Conservation (phyloP, 1,284 basidiomycete genomes). For the Moesziomyces sp. region DNA sequence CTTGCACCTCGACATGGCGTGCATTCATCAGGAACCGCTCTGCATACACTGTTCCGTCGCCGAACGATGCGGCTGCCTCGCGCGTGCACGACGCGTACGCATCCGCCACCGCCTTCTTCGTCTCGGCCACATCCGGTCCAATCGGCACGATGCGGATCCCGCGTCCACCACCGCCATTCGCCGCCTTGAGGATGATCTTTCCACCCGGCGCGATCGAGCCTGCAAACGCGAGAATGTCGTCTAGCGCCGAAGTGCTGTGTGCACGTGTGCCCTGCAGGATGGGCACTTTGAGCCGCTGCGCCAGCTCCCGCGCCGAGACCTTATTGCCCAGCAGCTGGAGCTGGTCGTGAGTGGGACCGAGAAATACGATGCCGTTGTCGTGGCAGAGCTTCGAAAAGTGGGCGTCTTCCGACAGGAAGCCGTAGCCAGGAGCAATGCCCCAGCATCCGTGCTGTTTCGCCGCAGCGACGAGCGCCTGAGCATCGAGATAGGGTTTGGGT, state of each 20-base stretch:
- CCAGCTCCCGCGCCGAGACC: slow-evolving; percentile 21
- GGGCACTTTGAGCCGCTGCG: slow-evolving; percentile 9
- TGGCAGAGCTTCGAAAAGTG: slow-evolving; percentile 31
- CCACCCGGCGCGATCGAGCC: background rate
- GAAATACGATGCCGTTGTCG: slow-evolving; percentile 14
- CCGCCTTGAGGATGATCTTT: slow-evolving; percentile 45
- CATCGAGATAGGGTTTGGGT: slow-evolving; percentile 50
- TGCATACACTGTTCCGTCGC: slow-evolving; percentile 35
- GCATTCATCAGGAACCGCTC: slow-evolving; percentile 39
- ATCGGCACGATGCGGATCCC: slow-evolving; percentile 37
- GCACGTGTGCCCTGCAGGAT: slow-evolving; percentile 21
- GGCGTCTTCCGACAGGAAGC: slow-evolving; percentile 36
- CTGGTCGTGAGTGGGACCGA: slow-evolving; percentile 24
- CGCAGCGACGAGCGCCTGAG: slow-evolving; percentile 70
- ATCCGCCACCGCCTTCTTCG: slow-evolving; percentile 1
- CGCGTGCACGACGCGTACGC: slow-evolving; percentile 35
- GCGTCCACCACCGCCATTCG: slow-evolving; percentile 43
- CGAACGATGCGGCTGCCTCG: slow-evolving; percentile 32
- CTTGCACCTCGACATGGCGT: slow-evolving; percentile 48
- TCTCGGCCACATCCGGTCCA: background rate
- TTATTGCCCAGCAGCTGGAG: slow-evolving; percentile 30
- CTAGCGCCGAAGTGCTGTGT: background rate
- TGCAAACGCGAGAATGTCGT: slow-evolving; percentile 29
- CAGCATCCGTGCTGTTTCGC: slow-evolving; percentile 71
- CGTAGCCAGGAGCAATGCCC: slow-evolving; percentile 41